phyloP scores from a whole-genome alignment of 257 asterid genomes.

The Ocimum tenuiflorum region DNA sequence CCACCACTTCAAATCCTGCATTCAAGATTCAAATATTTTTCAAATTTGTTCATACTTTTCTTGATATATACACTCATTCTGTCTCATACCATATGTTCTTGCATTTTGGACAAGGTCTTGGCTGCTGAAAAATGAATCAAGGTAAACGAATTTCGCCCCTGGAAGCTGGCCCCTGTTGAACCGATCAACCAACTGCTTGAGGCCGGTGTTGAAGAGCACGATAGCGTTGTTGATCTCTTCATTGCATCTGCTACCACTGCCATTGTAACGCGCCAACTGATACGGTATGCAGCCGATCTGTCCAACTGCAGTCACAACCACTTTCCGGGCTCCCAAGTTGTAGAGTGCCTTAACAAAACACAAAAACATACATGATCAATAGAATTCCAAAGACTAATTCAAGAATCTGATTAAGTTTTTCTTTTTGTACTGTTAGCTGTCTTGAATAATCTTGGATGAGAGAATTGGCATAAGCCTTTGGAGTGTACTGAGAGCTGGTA shows the following conservation, averaged over 20 bases:
- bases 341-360: slow-evolving; percentile 41
- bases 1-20: slow-evolving; percentile 75
- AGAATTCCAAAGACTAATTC: background rate
- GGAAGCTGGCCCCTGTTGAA: slow-evolving; percentile 48
- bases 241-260: slow-evolving; percentile 68
- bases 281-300: slow-evolving; percentile 88
- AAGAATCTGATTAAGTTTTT: background rate
- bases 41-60: background rate
- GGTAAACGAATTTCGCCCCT: slow-evolving; percentile 66
- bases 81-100: slow-evolving; percentile 42
- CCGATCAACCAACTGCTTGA: slow-evolving; percentile 46
- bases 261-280: slow-evolving; percentile 60
- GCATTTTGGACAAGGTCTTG: slow-evolving; percentile 59
- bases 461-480: slow-evolving; percentile 59
- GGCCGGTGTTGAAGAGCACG: slow-evolving; percentile 55
- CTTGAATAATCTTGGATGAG: slow-evolving; percentile 62
- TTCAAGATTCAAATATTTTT: background rate
- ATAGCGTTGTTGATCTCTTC: slow-evolving; percentile 82
- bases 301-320: slow-evolving; percentile 62
- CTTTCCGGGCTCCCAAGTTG: slow-evolving; percentile 74
- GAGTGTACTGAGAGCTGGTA: slow-evolving; percentile 48
- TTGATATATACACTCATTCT: too few species aligned
- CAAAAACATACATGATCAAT: background rate
- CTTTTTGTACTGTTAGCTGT: slow-evolving; percentile 45
- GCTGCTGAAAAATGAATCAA: slow-evolving; percentile 60